Conservation (phyloP, 2,329 filamentous ascomycete species). For the Aspergillus thermomutatus region DNA sequence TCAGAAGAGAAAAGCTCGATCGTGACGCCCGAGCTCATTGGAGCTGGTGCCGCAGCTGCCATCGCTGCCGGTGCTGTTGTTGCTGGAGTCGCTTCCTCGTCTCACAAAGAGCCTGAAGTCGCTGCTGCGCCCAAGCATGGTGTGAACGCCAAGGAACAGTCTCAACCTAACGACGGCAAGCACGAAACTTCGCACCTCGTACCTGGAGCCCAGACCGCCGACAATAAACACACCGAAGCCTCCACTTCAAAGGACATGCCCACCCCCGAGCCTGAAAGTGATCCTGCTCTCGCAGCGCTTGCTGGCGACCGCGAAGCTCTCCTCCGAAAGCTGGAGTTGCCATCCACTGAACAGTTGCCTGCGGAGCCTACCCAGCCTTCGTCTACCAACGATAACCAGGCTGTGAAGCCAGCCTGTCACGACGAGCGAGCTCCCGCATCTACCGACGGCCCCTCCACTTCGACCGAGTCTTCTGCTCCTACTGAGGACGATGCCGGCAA, state of each 20-base stretch:
- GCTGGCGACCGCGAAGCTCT: slow-evolving; percentile 33
- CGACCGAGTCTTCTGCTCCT: slow-evolving; percentile 4
- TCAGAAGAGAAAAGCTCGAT: slow-evolving; percentile 16
- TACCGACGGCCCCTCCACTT: slow-evolving; percentile 2
- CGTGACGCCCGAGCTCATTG: slow-evolving; percentile 23
- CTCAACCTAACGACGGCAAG: slow-evolving; percentile 12
- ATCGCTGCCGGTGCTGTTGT: slow-evolving; percentile 21
- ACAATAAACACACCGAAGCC: slow-evolving; percentile 19
- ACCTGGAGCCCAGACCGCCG: slow-evolving; percentile 17
- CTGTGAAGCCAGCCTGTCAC: slow-evolving; percentile 50
- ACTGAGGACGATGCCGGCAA: slow-evolving; percentile 11
- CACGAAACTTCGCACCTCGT: slow-evolving; percentile 4
- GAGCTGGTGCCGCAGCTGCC: slow-evolving; percentile 20
- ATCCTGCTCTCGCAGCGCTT: slow-evolving; percentile 29
- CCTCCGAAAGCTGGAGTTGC: slow-evolving; percentile 28
- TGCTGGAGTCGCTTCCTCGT: slow-evolving; percentile 19
- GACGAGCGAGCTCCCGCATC: slow-evolving; percentile 7
- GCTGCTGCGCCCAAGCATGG: slow-evolving; percentile 9
- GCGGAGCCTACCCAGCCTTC: slow-evolving; percentile 37
- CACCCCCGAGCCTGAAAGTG: slow-evolving; percentile 30
- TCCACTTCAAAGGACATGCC: slow-evolving; percentile 18
- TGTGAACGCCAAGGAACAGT: slow-evolving; percentile 2
- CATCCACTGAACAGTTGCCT: slow-evolving; percentile 28
- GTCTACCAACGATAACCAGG: slow-evolving; percentile 87
- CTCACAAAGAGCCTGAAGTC: slow-evolving; percentile 17